phyloP scores from a whole-genome alignment of 352 stramenopile genomes.

The Pythium guiyangense region DNA sequence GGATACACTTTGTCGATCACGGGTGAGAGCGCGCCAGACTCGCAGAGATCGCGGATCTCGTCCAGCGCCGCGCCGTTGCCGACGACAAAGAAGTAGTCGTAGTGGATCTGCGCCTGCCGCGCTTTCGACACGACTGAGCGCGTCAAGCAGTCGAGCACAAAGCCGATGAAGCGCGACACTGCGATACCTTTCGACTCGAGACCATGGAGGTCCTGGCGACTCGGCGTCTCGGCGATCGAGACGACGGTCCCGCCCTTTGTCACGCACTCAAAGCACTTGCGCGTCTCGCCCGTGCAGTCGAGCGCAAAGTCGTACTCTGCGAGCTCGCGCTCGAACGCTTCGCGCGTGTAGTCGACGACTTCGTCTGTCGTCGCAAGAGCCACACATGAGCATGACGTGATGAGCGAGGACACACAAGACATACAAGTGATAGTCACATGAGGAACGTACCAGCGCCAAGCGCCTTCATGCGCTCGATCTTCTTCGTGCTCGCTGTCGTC shows the following conservation, averaged over 20 bases:
- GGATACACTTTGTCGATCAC: constrained; percentile 43
- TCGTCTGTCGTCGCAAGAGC: constrained; percentile 25
- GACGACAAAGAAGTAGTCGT: constrained; percentile 30
- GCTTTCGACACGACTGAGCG: constrained; percentile 32
- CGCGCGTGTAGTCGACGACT: constrained; percentile 64
- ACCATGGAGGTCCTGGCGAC: constrained; percentile 14
- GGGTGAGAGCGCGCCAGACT: constrained; percentile 21
- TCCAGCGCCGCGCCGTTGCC: constrained; percentile 24
- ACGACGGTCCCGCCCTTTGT: constrained; percentile 30
- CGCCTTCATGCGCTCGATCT: constrained; percentile 55
- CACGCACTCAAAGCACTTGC: constrained; percentile 41
- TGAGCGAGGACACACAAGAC: not conserved
- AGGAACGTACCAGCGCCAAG: constrained; percentile 38
- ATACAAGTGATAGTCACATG: not conserved
- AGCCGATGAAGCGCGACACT: constrained; percentile 27
- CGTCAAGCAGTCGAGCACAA: constrained; percentile 34
- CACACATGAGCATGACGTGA: not conserved
- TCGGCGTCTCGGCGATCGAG: constrained; percentile 38
- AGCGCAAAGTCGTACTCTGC: constrained; percentile 74
- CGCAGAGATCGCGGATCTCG: constrained; percentile 28
- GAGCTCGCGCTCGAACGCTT: constrained; percentile 62
- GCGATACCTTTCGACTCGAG: constrained; percentile 18
- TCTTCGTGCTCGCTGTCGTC: constrained; percentile 63
- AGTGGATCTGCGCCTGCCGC: constrained; percentile 28
- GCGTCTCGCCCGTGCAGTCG: constrained; percentile 65